Evolutionary conservation across 345 rosid species (phyloP), one percentile per base, ranked within the genome.

Genomic region (Xanthoceras sorbifolium): DNA sequence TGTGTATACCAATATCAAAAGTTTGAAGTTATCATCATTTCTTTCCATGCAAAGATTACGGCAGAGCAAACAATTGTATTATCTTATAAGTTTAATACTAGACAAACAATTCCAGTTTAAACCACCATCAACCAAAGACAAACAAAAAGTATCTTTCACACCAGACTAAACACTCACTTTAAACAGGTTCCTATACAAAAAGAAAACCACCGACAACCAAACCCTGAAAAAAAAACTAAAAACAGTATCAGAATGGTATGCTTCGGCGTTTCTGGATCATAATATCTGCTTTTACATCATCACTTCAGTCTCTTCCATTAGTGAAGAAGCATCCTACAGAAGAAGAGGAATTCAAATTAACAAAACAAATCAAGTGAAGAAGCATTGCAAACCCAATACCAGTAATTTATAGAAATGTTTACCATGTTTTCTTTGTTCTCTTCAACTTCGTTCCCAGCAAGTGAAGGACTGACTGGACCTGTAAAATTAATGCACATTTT

Each of bases 351-450:
- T 3, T 0, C n/a, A 40, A 60, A 46, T 23, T 2, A 22, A 11
- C 29, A 31, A 38, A 66, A 36, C 22, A 23, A 52, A 34, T 1
- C 10, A 63, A 22, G n/a, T 25, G 23, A n/a, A 26, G 9, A 38
- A 6, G 42, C 42, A 38, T 38, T 0, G n/a, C n/a, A n/a, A n/a
- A n/a, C n/a, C 9, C 42, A 38, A 38, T 38, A 38, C 7, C 42
- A 38, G 42, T 38, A 38, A 38, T 38, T 10, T 1, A 2, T 14
- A 2, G 23, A 5, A 38, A 26, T 12, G 25, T 79, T 82, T 86
- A 93, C 95, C 95, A 83, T 63, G 72, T 93, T 95, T 84, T 95
- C 98, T 82, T 95, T 95, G 86, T 95, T 86, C 85, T 88, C 97
- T 77, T 82, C 86, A 42, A 79, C 71, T 17, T 70, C 36, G 52